These are phyloP conservation scores for Panicum virgatum DNA, from an alignment of 202 grass and related monocot species.

Conservation along the genomic window DNA sequence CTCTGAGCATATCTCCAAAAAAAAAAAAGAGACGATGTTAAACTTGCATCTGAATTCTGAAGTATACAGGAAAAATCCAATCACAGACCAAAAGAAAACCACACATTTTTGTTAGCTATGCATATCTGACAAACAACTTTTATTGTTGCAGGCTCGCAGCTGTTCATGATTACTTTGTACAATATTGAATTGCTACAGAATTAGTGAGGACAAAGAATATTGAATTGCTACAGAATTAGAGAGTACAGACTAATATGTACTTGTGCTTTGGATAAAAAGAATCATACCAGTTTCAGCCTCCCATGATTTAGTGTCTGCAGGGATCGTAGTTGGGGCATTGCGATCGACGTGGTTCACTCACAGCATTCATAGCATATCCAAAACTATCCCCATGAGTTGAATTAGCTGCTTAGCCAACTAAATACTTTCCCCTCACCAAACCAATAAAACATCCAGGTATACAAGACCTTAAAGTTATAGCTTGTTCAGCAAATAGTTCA, in stretches of 20 bases:
- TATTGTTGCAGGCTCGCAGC: neutral
- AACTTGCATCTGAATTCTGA: neutral
- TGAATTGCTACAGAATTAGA: neutral
- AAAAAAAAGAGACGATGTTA: constrained; percentile 1
- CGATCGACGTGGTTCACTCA: constrained; percentile 1
- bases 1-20: constrained; percentile 11
- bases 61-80: neutral
- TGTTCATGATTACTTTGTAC: constrained; percentile 1
- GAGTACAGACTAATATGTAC: neutral
- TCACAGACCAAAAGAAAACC: constrained; percentile 4
- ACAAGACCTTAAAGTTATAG: neutral
- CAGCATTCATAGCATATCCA: constrained; percentile 29
- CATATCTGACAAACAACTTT: constrained; percentile 15
- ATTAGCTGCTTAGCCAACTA: constrained; percentile 34
- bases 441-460: constrained; percentile 14
- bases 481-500: neutral
- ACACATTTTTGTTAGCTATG: neutral
- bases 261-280: constrained; percentile 31
- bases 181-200: neutral
- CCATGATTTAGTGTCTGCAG: constrained; percentile 3
- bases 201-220: constrained; percentile 2
- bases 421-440: constrained; percentile 23
- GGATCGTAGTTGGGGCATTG: constrained; percentile 25
- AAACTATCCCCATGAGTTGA: neutral
- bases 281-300: constrained; percentile 37